Evolutionary conservation across 495 filamentous ascomycete species (phyloP).

Genomic region (Ascobolus immersus): DNA sequence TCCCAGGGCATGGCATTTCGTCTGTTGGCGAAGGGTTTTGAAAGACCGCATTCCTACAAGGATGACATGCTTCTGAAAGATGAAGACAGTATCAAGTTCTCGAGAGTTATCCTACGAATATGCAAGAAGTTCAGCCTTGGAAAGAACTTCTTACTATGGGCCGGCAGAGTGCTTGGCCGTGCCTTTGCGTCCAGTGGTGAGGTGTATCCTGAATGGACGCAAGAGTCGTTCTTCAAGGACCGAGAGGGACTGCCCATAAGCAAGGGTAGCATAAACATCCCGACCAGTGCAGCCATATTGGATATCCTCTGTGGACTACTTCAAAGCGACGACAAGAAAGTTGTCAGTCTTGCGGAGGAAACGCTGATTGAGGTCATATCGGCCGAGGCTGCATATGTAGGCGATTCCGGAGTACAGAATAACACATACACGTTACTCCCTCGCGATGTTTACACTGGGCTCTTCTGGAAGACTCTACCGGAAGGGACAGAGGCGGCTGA

Average conservation of each 20-base stretch:
- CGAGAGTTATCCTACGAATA: constrained; percentile 45
- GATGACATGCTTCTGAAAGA: constrained; percentile 39
- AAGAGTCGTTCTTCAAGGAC: constrained; percentile 29
- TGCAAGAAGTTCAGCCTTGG: constrained; percentile 35
- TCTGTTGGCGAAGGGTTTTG: constrained; percentile 49
- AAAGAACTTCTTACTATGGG: constrained; percentile 54
- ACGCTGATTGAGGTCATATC: constrained; percentile 42
- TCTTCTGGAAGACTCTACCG: neutral
- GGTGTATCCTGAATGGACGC: constrained; percentile 30
- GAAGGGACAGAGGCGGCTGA: neutral
- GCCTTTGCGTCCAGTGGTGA: constrained; percentile 54
- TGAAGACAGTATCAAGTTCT: constrained; percentile 30
- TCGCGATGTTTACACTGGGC: neutral
- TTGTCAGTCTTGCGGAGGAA: constrained; percentile 51
- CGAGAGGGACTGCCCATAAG: constrained; percentile 21
- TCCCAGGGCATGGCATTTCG: constrained; percentile 43
- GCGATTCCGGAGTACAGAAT: neutral
- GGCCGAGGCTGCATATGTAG: constrained; percentile 1
- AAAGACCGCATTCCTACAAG: constrained; percentile 25
- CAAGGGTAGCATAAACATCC: constrained; percentile 22
- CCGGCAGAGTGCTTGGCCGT: constrained; percentile 55
- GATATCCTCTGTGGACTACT: constrained; percentile 41
- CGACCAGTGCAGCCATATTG: constrained; percentile 31
- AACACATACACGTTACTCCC: no score
- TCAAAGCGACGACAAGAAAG: constrained; percentile 30